phyloP scores from a whole-genome alignment of 805 yeast species.

The Saccharomycopsis synnaedendra region DNA sequence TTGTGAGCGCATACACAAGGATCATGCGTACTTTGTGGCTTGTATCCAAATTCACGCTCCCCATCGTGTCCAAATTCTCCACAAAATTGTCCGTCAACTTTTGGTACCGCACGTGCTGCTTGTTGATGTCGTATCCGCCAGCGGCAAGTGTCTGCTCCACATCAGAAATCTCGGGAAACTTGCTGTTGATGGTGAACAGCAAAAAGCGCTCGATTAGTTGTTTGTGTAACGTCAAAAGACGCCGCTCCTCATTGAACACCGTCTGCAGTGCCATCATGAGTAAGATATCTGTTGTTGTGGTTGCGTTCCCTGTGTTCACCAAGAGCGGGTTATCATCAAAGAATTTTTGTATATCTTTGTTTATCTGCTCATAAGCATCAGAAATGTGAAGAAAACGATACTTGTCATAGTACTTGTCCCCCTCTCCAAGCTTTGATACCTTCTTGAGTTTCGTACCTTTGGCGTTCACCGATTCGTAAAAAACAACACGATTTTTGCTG shows the following conservation, averaged over 20 bases:
- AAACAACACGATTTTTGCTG: slow-evolving; percentile 17
- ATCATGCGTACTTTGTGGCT: slow-evolving; percentile 69
- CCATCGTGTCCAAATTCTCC: slow-evolving; percentile 25
- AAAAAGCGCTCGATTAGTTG: slow-evolving; percentile 56
- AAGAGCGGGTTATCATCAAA: slow-evolving; percentile 64
- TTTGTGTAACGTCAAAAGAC: slow-evolving; percentile 47
- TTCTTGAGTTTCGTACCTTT: slow-evolving; percentile 31
- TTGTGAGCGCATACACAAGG: slow-evolving; percentile 60
- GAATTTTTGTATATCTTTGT: slow-evolving; percentile 49
- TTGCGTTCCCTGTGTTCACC: slow-evolving; percentile 55
- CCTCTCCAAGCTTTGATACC: slow-evolving; percentile 39
- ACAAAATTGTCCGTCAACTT: slow-evolving; percentile 37
- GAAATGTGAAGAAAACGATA: slow-evolving; percentile 67
- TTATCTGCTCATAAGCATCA: slow-evolving; percentile 55
- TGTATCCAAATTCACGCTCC: slow-evolving; percentile 35
- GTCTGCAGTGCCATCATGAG: slow-evolving; percentile 53
- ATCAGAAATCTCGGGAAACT: slow-evolving; percentile 64
- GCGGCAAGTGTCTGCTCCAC: slow-evolving; percentile 77
- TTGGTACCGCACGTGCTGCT: slow-evolving; percentile 5
- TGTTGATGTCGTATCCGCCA: slow-evolving; percentile 53
- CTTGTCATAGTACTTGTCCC: slow-evolving; percentile 45
- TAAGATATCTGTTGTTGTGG: slow-evolving; percentile 58
- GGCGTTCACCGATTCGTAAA: slow-evolving; percentile 46
- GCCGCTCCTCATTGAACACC: slow-evolving; percentile 58
- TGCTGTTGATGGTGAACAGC: slow-evolving; percentile 42